Evolutionary conservation across 805 yeast species (phyloP), one percentile per base, ranked within the genome.

Genomic region (Yamadazyma nakazawae): DNA sequence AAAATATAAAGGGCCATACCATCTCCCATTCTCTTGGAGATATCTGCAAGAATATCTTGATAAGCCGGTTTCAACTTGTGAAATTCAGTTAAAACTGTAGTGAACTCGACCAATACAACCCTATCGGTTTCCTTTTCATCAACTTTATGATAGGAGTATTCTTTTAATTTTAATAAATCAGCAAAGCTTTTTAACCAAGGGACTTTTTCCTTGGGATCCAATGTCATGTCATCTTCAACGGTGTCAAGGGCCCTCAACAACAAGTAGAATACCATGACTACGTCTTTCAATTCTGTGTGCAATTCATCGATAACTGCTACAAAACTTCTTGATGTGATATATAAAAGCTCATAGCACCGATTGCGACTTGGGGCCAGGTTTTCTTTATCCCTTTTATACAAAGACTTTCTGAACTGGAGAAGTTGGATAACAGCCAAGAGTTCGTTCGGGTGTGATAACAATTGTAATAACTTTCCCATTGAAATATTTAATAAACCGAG

Each of bases 1-100:
- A 78, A 72, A 45, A 87, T 82, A 67, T 91, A 94, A 60, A 88
- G 90, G 28, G 98, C 98, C 99, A 94, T 94, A 46, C 99, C 99
- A 55, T 88, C 82, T 48, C 98, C 99, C 99, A 94, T 94, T 64
- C 84, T 76, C 47, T 72, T 55, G 40, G 96, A 83, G 56, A 90
- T 88, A 51, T 84, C 88, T 56, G 77, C 78, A 55, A 94, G 81
- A 34, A 90, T 82, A 45, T 78, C 85, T 68, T 86, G 91, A 67
- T 89, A 91, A 48, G 75, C 81, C 5, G 87, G 81, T 59, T 82
- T 81, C 59, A 94, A 75, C 49, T 74, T 71, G 63, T 86, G 90
- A 64, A 75, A 91, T 63, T 88, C 95, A 8, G 66, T 56, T 56
- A 92, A 71, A 36, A 94, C 74, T 38, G 66, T 60, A 58, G 85